Evolutionary conservation across 352 stramenopile species (phyloP), one percentile per base, ranked within the genome.

Genomic region (Halophytophthora polymorphica): DNA sequence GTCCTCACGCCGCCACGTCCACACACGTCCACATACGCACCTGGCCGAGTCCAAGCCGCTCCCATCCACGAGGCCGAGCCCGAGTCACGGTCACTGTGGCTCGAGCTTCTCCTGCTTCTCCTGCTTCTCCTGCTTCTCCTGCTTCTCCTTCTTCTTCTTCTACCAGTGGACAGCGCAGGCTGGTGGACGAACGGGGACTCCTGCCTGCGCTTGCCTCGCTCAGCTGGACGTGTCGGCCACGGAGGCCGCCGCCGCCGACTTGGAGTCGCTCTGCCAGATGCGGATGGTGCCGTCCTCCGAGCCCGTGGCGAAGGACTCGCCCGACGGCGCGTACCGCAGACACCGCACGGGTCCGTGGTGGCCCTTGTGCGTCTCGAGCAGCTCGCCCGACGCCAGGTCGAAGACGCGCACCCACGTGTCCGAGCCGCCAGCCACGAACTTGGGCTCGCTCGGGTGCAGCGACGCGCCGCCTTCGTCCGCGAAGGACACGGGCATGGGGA

Each of bases 331-430:
- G 81, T 98, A 99, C 36, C 96, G 86, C 57, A 99, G 64, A 89
- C 96, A 99, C 51, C 96, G 80, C 61, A 99, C 90, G 11, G 97
- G 96, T 5, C 97, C 97, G 63, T 99, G 96, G 77, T 99, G 97
- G 53, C 97, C 96, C 75, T 98, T 98, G 73, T 98, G 89, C 61
- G 85, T 97, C 73, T 98, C 90, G 14, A 99, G 66, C 58, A 98
- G 57, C 51, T 96, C 71, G 7, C 96, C 95, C 1, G 78, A 94
- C 12, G 82, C 55, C 58, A 83, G 96, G 64, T 98, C 91, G 67
- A 98, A 99, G 28, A 98, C 94, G 31, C 96, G 86, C 25, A 99
- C 94, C 95, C 93, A 98, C 53, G 98, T 93, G 72, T 99, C 97
- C 14, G 86, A 96, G 12, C 90, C 90, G 19, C 91, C 90, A 13